A percentile compares a stretch with the other conserved stretches of the same genome.
phyloP scores from a whole-genome alignment of 768 basidiomycete genomes.

The Dictyophora rubrovolvata region DNA sequence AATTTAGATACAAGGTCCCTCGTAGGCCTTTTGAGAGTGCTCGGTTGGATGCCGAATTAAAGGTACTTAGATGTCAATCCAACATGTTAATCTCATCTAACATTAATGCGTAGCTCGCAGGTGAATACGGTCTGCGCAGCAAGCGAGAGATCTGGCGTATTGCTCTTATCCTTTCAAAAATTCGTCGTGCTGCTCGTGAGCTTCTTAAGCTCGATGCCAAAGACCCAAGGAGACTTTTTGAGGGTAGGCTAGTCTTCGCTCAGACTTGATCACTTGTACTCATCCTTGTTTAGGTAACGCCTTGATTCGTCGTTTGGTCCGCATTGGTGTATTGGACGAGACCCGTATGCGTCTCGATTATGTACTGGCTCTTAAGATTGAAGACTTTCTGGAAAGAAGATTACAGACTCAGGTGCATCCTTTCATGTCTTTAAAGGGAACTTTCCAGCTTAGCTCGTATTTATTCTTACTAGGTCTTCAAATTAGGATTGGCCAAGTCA shows the following conservation, averaged over 20 bases:
- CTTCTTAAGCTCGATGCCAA: conserved; percentile 99
- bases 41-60: conserved; percentile 98
- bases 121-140: conserved; percentile 99
- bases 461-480: conserved; percentile 57
- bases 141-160: conserved; percentile 99
- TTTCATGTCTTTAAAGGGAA: not conserved
- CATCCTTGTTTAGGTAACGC: conserved; percentile 49
- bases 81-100: not conserved
- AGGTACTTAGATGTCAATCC: conserved; percentile 44
- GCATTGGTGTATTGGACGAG: conserved; percentile 99
- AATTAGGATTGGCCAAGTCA: conserved; percentile 92
- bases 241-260: conserved; percentile 37
- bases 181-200: conserved; percentile 99
- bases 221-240: conserved; percentile 99
- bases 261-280: conserved; percentile 12
- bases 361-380: conserved; percentile 97
- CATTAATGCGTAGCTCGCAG: conserved; percentile 66
- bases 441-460: not conserved
- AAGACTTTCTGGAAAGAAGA: conserved; percentile 99
- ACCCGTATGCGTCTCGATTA: conserved; percentile 99
- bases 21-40: conserved; percentile 94
- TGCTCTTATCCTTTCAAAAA: conserved; percentile 95
- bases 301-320: conserved; percentile 90
- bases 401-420: conserved; percentile 73
- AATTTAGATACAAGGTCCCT: conserved; percentile 93